Base-by-base conservation (phyloP, 768 basidiomycete species). In the Sarcodon aspratus region DNA sequence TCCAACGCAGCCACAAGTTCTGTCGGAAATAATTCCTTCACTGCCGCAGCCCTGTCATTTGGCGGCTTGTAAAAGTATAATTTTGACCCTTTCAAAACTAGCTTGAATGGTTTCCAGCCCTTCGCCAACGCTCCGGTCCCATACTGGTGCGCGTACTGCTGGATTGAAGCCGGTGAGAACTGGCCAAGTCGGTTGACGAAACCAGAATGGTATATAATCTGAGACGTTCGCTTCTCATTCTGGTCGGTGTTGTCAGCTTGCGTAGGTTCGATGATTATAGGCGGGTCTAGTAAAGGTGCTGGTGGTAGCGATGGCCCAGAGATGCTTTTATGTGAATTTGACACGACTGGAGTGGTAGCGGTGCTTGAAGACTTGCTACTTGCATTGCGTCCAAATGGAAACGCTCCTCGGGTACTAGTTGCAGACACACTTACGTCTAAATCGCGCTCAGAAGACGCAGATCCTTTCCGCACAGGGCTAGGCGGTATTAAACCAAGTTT, bases 31-130 rank as follows among this genome's bases (percentile, higher is more conserved):
- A 91, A 65, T 7, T 83, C 80, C 59, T 81, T 85, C 47, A 91
- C 71, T 0, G 71, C 82, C 1, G 69, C 65, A 18, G 64, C 67
- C 49, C 80, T 69, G 54, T 93, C 90, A 31, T 73, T 69, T 0
- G 90, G 87, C 0, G 87, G 79, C 57, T 93, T 94, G 61, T 86
- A 91, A 58, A 93, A 85, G 61, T 85, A 83, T 45, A 94, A 57
- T 61, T 93, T 93, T 10, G 83, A 78, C 6, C 90, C 91, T 58
- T 87, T 84, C 27, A 94, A 66, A 55, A 89, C 83, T 42, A 84
- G 72, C 62, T 92, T 91, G 69, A 76, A 88, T 5, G 86, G 78
- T 60, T 92, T 93, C 91, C 91, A 94, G 0, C 79, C 79, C 55
- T 89, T 89, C 15, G 61, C 55, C 9, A 63, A 57, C 12, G 56